Conservation (phyloP, 768 basidiomycete species). For the Psilocybe sp. region DNA sequence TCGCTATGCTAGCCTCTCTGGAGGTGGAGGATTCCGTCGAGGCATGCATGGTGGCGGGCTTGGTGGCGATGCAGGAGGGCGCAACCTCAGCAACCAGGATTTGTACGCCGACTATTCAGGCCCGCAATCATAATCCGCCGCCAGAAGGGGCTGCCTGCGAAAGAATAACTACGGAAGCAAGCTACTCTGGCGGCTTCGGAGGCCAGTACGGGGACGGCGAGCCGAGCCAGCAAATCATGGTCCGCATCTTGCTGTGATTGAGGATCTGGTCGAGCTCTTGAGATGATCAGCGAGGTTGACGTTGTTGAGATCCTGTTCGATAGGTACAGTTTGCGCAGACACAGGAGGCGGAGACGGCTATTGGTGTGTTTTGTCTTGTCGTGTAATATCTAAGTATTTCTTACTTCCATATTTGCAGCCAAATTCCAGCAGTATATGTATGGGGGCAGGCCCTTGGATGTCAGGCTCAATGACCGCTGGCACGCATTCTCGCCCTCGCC, state of each 20-base stretch:
- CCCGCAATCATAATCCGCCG: slow-evolving; percentile 63
- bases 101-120: slow-evolving; percentile 92
- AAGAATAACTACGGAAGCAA: slow-evolving; percentile 37
- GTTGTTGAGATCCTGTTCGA: slow-evolving; percentile 94
- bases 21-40: slow-evolving; percentile 50
- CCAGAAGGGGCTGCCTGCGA: slow-evolving; percentile 30
- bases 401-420: slow-evolving; percentile 38
- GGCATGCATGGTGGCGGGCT: slow-evolving; percentile 44
- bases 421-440: slow-evolving; percentile 98
- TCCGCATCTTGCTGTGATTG: slow-evolving; percentile 98
- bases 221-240: slow-evolving; percentile 96
- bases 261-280: slow-evolving; percentile 95
- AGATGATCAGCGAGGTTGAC: slow-evolving; percentile 94
- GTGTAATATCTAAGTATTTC: background rate
- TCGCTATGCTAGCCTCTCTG: slow-evolving; percentile 83
- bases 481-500: slow-evolving; percentile 92
- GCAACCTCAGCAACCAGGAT: slow-evolving; percentile 84
- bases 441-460: slow-evolving; percentile 87
- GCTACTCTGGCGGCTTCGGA: slow-evolving; percentile 27
- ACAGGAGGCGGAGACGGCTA: slow-evolving; percentile 90
- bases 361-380: slow-evolving; percentile 48
- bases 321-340: slow-evolving; percentile 92
- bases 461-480: slow-evolving; percentile 94
- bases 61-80: slow-evolving; percentile 53
- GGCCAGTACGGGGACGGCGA: slow-evolving; percentile 57